Conservation (phyloP, 2,329 filamentous ascomycete species). For the Cladorrhinum sp. region DNA sequence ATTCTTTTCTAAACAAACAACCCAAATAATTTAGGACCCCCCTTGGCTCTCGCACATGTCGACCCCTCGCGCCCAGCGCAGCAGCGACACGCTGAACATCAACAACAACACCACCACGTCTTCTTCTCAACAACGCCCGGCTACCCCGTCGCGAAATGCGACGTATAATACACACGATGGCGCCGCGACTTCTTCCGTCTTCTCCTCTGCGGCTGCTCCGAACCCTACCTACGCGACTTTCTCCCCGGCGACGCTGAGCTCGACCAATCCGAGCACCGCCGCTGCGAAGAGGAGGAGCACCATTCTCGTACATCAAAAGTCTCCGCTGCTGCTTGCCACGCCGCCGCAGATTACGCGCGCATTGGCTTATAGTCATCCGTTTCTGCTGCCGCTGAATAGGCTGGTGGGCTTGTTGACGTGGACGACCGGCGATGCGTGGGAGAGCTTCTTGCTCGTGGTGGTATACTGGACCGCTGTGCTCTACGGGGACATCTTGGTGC, state of each 20-base stretch:
- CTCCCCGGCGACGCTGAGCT: constrained; percentile 75
- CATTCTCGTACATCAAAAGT: constrained; percentile 95
- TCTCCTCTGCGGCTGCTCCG: constrained; percentile 41
- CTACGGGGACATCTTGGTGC: constrained; percentile 81
- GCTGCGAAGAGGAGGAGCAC: constrained; percentile 78
- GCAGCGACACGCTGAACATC: constrained; percentile 33
- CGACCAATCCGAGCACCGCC: constrained; percentile 58
- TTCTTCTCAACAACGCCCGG: constrained; percentile 25
- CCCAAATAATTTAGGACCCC: constrained; percentile 35
- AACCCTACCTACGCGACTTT: constrained; percentile 84
- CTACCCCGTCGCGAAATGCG: constrained; percentile 31
- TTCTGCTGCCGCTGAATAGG: constrained; percentile 84
- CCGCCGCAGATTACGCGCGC: constrained; percentile 93
- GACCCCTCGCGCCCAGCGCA: constrained; percentile 41
- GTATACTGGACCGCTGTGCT: constrained; percentile 82
- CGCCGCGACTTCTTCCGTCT: constrained; percentile 32
- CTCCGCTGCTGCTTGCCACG: constrained; percentile 85
- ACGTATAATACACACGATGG: too few species aligned
- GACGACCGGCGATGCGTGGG: constrained; percentile 92
- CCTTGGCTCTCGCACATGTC: constrained; percentile 56
- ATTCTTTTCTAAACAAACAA: not conserved
- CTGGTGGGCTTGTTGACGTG: constrained; percentile 84
- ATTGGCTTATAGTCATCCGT: constrained; percentile 92
- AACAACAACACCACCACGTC: too few species aligned
- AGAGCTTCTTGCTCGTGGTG: constrained; percentile 86